Evolutionary conservation across 768 basidiomycete species (phyloP), one percentile per base, ranked within the genome.

Genomic region (Calocera viscosa): DNA sequence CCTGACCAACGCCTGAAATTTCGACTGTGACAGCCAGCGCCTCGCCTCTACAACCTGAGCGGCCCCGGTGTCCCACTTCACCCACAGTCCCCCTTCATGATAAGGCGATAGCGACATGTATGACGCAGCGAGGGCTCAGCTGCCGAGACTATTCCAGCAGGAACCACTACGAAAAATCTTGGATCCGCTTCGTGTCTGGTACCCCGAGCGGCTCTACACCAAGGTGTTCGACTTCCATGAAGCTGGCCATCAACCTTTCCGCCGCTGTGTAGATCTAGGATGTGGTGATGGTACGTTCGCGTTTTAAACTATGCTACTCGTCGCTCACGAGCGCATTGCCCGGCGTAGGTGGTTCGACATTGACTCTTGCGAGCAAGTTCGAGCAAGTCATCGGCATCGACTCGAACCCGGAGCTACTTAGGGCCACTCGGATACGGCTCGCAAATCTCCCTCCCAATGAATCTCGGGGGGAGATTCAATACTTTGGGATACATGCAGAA

Each of bases 281-380:
- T 92, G 90, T 75, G 90, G 91, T 28, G 89, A 90, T 19, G 88
- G 90, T 88, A 67, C 10, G 78, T 72, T 24, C 19, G 8, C 7
- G 19, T 60, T 3, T 41, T 28, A 1, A 19, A 7, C 8, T 8
- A 19, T 7, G 43, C 19, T 30, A 19, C 33, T 28, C 16, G 53
- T 19, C 3, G 43, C 16, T 47, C 8, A 24, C 16, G 19, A 19
- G 19, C 19, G 43, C 19, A 19, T 8, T 19, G 24, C 16, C 5
- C 7, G 19, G 5, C 43, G n/a, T 39, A 89, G 89, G 90, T 38
- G 86, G 91, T 73, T 86, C 88, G 33, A 91, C 87, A 0, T 72
- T 79, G 1, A 80, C 80, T 47, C 78, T 90, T n/a, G 67, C 74
- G 3, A 75, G 74, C 0, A 75, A 78, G 0, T 93, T 93, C 76